Evolutionary conservation across 768 basidiomycete genomes (phyloP).

Genomic region (Infundibulicybe gibba): DNA sequence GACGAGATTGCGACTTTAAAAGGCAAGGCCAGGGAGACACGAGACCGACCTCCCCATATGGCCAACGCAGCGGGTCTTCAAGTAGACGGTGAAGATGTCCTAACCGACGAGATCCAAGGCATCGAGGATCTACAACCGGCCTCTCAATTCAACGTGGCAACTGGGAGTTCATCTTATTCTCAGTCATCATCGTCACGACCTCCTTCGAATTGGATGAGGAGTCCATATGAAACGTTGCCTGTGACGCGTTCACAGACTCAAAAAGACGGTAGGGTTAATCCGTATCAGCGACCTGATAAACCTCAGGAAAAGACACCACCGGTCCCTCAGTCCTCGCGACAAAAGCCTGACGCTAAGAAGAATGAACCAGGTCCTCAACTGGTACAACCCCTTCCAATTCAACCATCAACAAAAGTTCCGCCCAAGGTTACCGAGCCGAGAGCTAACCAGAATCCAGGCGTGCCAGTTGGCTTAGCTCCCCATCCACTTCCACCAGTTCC

Average conservation of each 20-base stretch:
- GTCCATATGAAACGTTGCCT: not conserved
- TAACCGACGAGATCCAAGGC: not conserved
- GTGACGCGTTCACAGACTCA: not conserved
- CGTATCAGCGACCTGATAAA: not conserved
- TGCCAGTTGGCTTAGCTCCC: too few relatives aligned
- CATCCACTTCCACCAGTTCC: too few relatives aligned
- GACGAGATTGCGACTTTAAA: not conserved
- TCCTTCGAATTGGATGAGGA: not conserved
- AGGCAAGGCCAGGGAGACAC: conserved; percentile 2
- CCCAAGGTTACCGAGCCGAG: too few relatives aligned
- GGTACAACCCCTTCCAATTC: not conserved
- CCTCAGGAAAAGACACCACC: too few relatives aligned
- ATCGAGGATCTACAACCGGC: not conserved
- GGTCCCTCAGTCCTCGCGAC: too few relatives aligned
- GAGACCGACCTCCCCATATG: conserved; percentile 7
- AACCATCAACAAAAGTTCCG: not conserved
- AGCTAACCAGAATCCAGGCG: too few relatives aligned
- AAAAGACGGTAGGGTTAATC: not conserved
- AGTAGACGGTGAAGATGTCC: conserved; percentile 1
- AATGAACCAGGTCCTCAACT: not conserved
- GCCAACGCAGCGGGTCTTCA: conserved; percentile 4
- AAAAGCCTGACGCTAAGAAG: too few relatives aligned
- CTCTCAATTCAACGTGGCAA: too few relatives aligned
- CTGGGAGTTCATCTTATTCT: too few relatives aligned
- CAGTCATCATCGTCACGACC: too few relatives aligned